phyloP scores from a whole-genome alignment of 495 filamentous ascomycete genomes.

The Podospora didyma region DNA sequence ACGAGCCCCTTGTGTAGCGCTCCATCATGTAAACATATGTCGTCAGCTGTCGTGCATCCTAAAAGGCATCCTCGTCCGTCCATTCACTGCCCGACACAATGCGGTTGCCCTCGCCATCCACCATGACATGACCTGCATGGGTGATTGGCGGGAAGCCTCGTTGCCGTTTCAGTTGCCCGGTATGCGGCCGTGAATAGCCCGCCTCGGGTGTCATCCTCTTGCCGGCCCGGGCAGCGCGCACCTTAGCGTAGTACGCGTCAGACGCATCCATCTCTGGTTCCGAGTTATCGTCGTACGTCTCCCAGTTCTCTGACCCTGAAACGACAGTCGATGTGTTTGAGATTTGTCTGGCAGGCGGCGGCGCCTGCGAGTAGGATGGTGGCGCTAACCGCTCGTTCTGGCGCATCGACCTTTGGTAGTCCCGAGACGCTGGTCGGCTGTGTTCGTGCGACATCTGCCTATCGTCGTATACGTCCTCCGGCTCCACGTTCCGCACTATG shows the following conservation, averaged over 20 bases:
- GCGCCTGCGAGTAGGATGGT: slow-evolving; percentile 31
- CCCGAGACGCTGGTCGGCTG: slow-evolving; percentile 23
- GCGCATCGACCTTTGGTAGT: slow-evolving; percentile 32
- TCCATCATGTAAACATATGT: slow-evolving; percentile 8
- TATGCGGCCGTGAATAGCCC: slow-evolving; percentile 24
- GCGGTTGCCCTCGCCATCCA: slow-evolving; percentile 46
- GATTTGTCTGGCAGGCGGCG: slow-evolving; percentile 51
- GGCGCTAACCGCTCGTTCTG: slow-evolving; percentile 33
- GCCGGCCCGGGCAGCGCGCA: slow-evolving; percentile 52
- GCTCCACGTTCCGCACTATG: slow-evolving; percentile 69
- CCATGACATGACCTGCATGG: slow-evolving; percentile 29
- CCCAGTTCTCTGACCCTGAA: slow-evolving; percentile 91
- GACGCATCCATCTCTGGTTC: slow-evolving; percentile 70
- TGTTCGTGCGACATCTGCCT: slow-evolving; percentile 26
- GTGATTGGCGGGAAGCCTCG: slow-evolving; percentile 33
- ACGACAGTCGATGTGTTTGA: slow-evolving; percentile 64
- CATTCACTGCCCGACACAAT: slow-evolving; percentile 52
- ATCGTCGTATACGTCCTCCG: slow-evolving; percentile 86
- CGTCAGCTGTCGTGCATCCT: slow-evolving; percentile 7
- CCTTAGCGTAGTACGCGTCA: slow-evolving; percentile 73
- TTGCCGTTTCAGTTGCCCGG: slow-evolving; percentile 30
- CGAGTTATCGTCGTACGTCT: slow-evolving; percentile 78
- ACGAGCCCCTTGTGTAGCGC: too few species aligned
- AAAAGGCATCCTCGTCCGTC: slow-evolving; percentile 54
- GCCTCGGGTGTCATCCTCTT: slow-evolving; percentile 47